Conservation (phyloP, 2,329 filamentous ascomycete species). For the Paecilomyces variotii region DNA sequence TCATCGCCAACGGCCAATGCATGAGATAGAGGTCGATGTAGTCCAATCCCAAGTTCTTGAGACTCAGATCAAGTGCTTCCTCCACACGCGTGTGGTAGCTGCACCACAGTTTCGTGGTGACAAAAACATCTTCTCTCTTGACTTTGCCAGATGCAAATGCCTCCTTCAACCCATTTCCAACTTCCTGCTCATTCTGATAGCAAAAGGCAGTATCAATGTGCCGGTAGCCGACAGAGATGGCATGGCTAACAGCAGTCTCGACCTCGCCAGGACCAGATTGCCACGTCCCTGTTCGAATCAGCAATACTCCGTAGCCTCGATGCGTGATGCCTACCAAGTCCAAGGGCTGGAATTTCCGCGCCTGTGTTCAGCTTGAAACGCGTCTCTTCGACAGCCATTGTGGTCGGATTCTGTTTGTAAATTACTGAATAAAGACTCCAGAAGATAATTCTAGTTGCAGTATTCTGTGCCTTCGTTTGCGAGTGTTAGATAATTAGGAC, state of each 20-base stretch:
- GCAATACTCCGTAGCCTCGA: constrained; percentile 1
- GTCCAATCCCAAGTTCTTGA: constrained; percentile 65
- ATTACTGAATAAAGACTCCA: not conserved
- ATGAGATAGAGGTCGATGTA: constrained; percentile 77
- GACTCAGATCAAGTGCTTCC: constrained; percentile 62
- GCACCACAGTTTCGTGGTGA: constrained; percentile 80
- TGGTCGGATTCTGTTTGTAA: constrained; percentile 10
- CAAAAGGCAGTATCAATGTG: constrained; percentile 33
- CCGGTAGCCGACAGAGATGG: constrained; percentile 40
- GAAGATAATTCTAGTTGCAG: not conserved
- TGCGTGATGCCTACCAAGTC: constrained; percentile 43
- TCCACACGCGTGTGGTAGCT: constrained; percentile 66
- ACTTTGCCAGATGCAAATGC: constrained; percentile 61
- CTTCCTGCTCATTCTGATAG: constrained; percentile 62
- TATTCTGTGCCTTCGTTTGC: not conserved
- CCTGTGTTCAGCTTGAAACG: constrained; percentile 58
- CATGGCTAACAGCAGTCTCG: constrained; percentile 49
- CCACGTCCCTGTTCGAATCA: constrained; percentile 50
- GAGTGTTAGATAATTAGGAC: not conserved
- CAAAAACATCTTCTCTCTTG: constrained; percentile 71
- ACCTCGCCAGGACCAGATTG: constrained; percentile 54
- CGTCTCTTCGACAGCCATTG: constrained; percentile 45
- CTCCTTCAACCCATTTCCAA: constrained; percentile 67
- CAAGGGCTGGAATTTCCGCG: constrained; percentile 54
- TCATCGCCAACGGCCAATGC: constrained; percentile 76